phyloP scores from a whole-genome alignment of 129 eudicot species.

The Logfia minima region DNA sequence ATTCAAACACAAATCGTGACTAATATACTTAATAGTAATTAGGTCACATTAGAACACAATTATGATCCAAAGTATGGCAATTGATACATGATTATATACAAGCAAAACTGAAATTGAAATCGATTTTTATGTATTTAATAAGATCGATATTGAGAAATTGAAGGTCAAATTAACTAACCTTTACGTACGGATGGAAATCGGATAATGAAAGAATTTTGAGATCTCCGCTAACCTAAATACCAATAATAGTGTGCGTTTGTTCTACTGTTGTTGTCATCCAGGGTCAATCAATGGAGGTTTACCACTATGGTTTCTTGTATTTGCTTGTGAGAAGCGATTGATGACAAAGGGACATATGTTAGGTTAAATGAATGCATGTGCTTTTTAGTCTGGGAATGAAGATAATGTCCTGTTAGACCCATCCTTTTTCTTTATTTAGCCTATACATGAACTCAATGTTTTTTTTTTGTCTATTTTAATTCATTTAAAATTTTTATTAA shows the following conservation, averaged over 20 bases:
- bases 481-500: too few relatives aligned
- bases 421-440: too few relatives aligned
- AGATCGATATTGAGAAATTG: conserved; percentile 3
- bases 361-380: too few relatives aligned
- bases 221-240: conserved; percentile 18
- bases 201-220: conserved; percentile 16
- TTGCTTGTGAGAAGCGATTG: background rate
- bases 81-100: conserved; percentile 1
- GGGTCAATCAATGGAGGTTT: conserved; percentile 21
- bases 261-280: conserved; percentile 19
- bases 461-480: too few relatives aligned
- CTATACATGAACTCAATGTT: too few relatives aligned
- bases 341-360: too few relatives aligned
- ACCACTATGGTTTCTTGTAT: conserved; percentile 25
- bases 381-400: too few relatives aligned
- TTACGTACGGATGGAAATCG: conserved; percentile 14
- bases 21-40: background rate
- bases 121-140: background rate
- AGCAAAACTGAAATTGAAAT: conserved; percentile 2
- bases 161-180: conserved; percentile 28
- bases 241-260: background rate
- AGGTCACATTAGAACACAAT: background rate
- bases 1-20: conserved; percentile 15
- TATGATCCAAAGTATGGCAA: conserved; percentile 1
- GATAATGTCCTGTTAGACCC: too few relatives aligned